Evolutionary conservation across 2,329 filamentous ascomycete species (phyloP), one percentile per base, ranked within the genome.

Genomic region (Colletotrichum tofieldiae): DNA sequence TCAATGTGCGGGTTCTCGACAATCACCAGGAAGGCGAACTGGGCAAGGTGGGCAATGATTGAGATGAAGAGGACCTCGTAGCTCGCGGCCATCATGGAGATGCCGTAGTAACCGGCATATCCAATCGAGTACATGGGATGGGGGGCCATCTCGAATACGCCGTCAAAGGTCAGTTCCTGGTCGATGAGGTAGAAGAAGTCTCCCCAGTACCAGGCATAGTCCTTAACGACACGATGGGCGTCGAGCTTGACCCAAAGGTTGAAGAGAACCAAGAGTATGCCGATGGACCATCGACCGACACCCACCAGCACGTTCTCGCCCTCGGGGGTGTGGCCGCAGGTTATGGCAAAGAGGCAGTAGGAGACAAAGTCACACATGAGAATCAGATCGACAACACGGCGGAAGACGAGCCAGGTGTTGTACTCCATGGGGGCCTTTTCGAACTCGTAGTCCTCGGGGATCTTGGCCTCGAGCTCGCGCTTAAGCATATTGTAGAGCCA

Each of bases 131-230:
- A 98, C 96, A 98, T 98, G 75, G 96, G 96, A 81, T 98, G 96
- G 41, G 96, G 96, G 26, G 96, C 96, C 92, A 99, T 97, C 84
- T 99, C 96, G 81, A 98, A 99, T 74, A 99, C 96, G 68, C 96
- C 96, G 80, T 99, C 96, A 82, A 99, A 99, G 61, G 95, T 98
- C 81, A 99, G 87, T 80, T 98, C 94, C 84, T 98, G 95, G 83
- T 99, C 96, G 81, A 99, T 94, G 79, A 99, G 92, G 84, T 95
- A 99, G 87, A 98, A 99, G 84, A 98, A 98, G 83, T 99, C 96
- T 73, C 96, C 96, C 96, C 96, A 99, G 84, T 98, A 99, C 96
- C 96, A 99, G 37, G 96, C 96, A 84, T 95, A 99, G 83, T 99
- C 96, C 83, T 98, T 98, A 80, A 99, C 96, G 61, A 99, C 96